These are phyloP conservation scores for Phytophthora chlamydospora DNA, from an alignment of 352 stramenopile species.

Conservation along the genomic window DNA sequence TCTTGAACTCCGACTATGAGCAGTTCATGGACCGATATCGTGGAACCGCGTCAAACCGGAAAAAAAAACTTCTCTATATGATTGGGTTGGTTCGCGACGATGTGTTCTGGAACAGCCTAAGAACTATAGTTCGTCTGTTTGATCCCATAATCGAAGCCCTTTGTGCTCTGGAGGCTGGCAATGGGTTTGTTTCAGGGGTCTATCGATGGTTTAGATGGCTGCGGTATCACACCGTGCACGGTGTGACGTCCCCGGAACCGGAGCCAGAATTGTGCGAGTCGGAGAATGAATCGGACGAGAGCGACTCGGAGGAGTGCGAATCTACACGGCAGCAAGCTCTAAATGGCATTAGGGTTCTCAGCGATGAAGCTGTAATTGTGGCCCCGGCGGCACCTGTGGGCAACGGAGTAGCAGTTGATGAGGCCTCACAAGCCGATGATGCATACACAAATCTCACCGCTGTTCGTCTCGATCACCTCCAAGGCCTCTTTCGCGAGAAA, in stretches of 20 bases:
- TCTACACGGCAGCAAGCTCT: background rate
- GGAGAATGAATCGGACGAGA: background rate
- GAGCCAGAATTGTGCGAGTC: background rate
- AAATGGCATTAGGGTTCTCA: background rate
- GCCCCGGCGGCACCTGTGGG: background rate
- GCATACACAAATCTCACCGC: background rate
- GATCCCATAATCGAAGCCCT: slow-evolving; percentile 8
- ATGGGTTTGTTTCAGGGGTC: slow-evolving; percentile 6
- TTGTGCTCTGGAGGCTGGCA: background rate
- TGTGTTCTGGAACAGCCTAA: slow-evolving; percentile 8
- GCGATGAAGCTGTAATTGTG: background rate
- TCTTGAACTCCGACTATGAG: slow-evolving; percentile 11
- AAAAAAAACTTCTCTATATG: slow-evolving; percentile 7
- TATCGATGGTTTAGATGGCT: slow-evolving; percentile 13
- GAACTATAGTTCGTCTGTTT: slow-evolving; percentile 7
- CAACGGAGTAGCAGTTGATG: background rate
- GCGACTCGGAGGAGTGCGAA: slow-evolving; percentile 1
- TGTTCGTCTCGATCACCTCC: slow-evolving; percentile 4
- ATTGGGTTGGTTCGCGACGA: slow-evolving; percentile 7
- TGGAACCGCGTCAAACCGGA: slow-evolving; percentile 1
- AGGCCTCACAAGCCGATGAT: background rate
- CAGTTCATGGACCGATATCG: slow-evolving; percentile 9
- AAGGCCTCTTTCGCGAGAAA: slow-evolving; percentile 10
- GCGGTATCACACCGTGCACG: too few relatives aligned
- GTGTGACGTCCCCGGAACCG: too few relatives aligned